These are phyloP conservation scores for Deinandra increscens DNA, from an alignment of 129 eudicot species.

Conservation along the genomic window DNA sequence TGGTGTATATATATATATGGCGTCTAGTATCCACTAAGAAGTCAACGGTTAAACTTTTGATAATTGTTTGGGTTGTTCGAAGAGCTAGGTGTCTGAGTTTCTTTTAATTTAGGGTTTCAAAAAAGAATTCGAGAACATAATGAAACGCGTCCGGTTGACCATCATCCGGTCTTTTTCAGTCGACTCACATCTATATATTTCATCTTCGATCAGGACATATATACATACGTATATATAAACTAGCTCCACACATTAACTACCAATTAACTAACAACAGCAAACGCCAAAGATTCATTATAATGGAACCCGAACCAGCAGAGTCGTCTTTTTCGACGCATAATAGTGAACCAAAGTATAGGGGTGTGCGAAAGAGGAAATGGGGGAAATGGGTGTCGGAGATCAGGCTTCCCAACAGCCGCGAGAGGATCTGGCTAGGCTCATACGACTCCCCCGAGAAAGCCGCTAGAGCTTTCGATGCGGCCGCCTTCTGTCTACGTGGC, in stretches of 20 bases:
- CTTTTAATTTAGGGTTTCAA: too few species aligned
- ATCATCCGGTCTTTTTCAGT: not conserved
- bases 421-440: slow-evolving; percentile 46
- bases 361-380: slow-evolving; percentile 44
- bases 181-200: too few species aligned
- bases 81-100: too few species aligned
- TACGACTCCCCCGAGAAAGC: slow-evolving; percentile 43
- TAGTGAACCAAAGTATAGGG: slow-evolving; percentile 30
- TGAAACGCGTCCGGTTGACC: slow-evolving; percentile 8
- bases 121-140: not conserved
- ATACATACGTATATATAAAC: not conserved
- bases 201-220: slow-evolving; percentile 8
- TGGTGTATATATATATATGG: too few species aligned
- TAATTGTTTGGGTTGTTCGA: too few species aligned
- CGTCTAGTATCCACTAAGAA: too few species aligned
- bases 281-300: not conserved
- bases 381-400: slow-evolving; percentile 44
- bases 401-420: slow-evolving; percentile 43
- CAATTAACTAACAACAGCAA: not conserved
- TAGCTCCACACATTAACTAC: not conserved
- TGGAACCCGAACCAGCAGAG: not conserved
- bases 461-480: slow-evolving; percentile 45
- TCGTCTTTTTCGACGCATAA: not conserved
- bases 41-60: too few species aligned
- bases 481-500: slow-evolving; percentile 37